Conservation (phyloP, 2,329 filamentous ascomycete species). For the Apiospora aurea region DNA sequence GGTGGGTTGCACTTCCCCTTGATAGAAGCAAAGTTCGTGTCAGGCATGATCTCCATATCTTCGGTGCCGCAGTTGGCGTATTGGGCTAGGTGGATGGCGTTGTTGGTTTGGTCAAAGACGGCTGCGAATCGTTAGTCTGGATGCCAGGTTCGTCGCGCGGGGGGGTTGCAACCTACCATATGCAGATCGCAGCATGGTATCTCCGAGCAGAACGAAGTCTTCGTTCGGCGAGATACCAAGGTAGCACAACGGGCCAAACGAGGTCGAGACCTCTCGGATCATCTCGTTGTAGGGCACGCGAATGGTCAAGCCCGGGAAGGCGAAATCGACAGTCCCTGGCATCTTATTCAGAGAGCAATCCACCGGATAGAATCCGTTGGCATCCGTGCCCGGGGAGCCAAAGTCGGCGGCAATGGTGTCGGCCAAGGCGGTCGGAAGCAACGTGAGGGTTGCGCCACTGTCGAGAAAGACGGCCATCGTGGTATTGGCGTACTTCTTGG, state of each 20-base stretch:
- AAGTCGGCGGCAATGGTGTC: constrained; percentile 57
- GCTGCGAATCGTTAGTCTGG: constrained; percentile 39
- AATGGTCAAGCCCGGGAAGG: constrained; percentile 56
- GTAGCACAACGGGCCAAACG: constrained; percentile 48
- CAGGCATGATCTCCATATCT: constrained; percentile 47
- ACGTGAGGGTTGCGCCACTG: constrained; percentile 72
- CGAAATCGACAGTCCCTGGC: constrained; percentile 56
- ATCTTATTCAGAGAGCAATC: constrained; percentile 51
- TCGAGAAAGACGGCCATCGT: constrained; percentile 69
- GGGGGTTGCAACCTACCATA: constrained; percentile 49
- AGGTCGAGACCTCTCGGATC: constrained; percentile 45
- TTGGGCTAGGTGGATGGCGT: constrained; percentile 57
- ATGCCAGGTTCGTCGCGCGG: background rate
- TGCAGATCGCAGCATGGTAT: constrained; percentile 63
- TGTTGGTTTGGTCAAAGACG: constrained; percentile 59
- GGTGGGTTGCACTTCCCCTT: constrained; percentile 37
- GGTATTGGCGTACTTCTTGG: constrained; percentile 46
- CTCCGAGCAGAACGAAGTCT: constrained; percentile 61
- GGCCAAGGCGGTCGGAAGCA: constrained; percentile 66
- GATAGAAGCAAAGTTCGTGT: constrained; percentile 38
- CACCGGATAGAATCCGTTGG: constrained; percentile 54
- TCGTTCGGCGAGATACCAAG: constrained; percentile 57
- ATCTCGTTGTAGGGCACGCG: constrained; percentile 58
- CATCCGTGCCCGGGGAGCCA: constrained; percentile 47
- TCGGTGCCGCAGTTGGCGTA: constrained; percentile 59